These are phyloP conservation scores for Zygosaccharomyces pseudorouxii DNA, from an alignment of 805 yeast species.

Conservation along the genomic window DNA sequence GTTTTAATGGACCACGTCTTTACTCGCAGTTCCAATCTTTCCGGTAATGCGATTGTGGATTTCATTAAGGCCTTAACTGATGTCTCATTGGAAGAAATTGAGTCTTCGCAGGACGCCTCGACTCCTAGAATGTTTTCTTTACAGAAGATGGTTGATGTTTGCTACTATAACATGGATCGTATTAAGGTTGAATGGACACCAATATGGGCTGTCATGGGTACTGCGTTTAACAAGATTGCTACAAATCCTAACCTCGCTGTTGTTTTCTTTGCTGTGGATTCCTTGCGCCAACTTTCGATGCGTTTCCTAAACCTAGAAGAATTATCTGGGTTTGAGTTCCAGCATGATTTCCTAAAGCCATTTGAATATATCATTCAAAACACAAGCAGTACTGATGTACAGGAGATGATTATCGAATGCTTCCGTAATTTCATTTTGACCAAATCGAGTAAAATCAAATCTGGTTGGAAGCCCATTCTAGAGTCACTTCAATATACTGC, in stretches of 20 bases:
- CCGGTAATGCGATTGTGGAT: slow-evolving; percentile 79
- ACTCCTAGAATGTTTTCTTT: slow-evolving; percentile 89
- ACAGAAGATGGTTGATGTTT: slow-evolving; percentile 94
- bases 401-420: slow-evolving; percentile 87
- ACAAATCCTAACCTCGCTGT: slow-evolving; percentile 71
- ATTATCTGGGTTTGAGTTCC: slow-evolving; percentile 91
- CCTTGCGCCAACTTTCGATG: slow-evolving; percentile 86
- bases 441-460: slow-evolving; percentile 66
- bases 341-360: slow-evolving; percentile 87
- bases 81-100: slow-evolving; percentile 87
- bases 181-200: slow-evolving; percentile 96
- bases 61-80: slow-evolving; percentile 84
- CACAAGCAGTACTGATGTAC: slow-evolving; percentile 64
- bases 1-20: slow-evolving; percentile 84
- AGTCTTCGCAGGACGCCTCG: slow-evolving; percentile 72
- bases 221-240: slow-evolving; percentile 79
- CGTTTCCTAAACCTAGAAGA: slow-evolving; percentile 92
- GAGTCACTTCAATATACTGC: slow-evolving; percentile 76
- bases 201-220: slow-evolving; percentile 91
- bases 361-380: slow-evolving; percentile 73
- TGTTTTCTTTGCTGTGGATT: slow-evolving; percentile 87
- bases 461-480: slow-evolving; percentile 93
- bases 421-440: slow-evolving; percentile 78
- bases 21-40: slow-evolving; percentile 70
- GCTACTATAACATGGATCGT: slow-evolving; percentile 95